Percentiles rank a stretch among this genome's conserved stretches.
Conservation (phyloP, 2,329 filamentous ascomycete genomes). For the Alternaria brassicae region DNA sequence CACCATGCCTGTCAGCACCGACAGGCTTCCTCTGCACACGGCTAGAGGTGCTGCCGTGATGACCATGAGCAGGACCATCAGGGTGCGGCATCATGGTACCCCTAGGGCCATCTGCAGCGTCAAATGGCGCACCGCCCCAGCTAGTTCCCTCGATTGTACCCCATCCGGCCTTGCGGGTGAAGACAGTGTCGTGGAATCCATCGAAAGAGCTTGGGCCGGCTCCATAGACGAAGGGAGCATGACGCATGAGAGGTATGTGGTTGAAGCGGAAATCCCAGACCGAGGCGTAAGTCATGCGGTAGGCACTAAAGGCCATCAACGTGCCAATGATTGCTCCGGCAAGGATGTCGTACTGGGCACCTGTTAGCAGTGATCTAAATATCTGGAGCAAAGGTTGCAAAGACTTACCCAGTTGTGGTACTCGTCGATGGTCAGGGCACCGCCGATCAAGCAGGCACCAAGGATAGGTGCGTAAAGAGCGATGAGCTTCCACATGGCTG, state of each 20-base stretch:
- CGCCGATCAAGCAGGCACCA: constrained; percentile 71
- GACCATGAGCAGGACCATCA: constrained; percentile 36
- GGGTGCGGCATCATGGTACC: constrained; percentile 42
- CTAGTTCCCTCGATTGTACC: constrained; percentile 54
- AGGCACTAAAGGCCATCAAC: constrained; percentile 68
- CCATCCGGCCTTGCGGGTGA: constrained; percentile 68
- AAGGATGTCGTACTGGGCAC: constrained; percentile 71
- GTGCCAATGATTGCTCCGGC: constrained; percentile 71
- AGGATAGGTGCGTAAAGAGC: constrained; percentile 70
- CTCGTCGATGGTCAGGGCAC: constrained; percentile 73
- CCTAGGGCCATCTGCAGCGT: constrained; percentile 50
- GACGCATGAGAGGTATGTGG: constrained; percentile 70
- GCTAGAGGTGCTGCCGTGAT: constrained; percentile 25
- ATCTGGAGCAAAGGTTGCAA: background rate
- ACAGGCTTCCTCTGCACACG: constrained; percentile 43
- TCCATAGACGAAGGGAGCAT: constrained; percentile 62
- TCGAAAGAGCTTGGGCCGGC: constrained; percentile 48
- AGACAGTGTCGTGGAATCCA: constrained; percentile 62
- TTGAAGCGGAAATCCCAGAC: constrained; percentile 74
- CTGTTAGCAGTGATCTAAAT: background rate
- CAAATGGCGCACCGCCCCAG: constrained; percentile 53
- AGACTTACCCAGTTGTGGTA: constrained; percentile 64
- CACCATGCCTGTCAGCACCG: constrained; percentile 23
- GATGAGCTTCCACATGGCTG: constrained; percentile 76
- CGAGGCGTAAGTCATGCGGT: constrained; percentile 71